A percentile compares a stretch with the other conserved stretches of the same genome.
phyloP scores from a whole-genome alignment of 2,329 filamentous ascomycete species.

The Scytalidium lignicola region DNA sequence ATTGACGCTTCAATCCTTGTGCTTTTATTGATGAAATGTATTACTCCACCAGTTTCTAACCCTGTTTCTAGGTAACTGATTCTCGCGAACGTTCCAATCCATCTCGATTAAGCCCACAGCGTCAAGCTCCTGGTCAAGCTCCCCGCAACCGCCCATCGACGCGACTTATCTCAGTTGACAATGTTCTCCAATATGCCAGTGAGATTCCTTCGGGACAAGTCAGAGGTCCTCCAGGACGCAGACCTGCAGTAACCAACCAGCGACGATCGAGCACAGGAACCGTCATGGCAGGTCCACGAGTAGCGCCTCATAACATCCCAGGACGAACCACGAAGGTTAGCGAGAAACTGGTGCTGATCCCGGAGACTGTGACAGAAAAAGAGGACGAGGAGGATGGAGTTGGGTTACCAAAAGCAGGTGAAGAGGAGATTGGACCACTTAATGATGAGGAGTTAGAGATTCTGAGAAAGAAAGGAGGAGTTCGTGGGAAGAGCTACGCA shows the following conservation, averaged over 20 bases:
- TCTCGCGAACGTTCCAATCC: constrained; percentile 40
- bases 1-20: not conserved
- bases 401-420: constrained; percentile 38
- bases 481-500: constrained; percentile 80
- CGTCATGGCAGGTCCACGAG: constrained; percentile 33
- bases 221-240: constrained; percentile 56
- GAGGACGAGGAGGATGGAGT: constrained; percentile 56
- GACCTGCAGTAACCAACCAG: constrained; percentile 39
- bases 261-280: constrained; percentile 41
- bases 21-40: no score
- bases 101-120: constrained; percentile 28
- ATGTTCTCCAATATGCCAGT: constrained; percentile 87
- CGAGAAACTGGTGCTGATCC: constrained; percentile 92
- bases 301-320: constrained; percentile 54
- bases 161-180: constrained; percentile 86
- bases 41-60: constrained; percentile 10
- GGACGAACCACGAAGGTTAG: constrained; percentile 89
- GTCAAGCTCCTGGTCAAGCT: constrained; percentile 12
- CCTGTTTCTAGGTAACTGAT: constrained; percentile 47
- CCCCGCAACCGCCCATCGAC: constrained; percentile 43
- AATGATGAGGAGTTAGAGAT: constrained; percentile 64
- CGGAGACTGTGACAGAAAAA: constrained; percentile 65
- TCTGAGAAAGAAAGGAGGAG: constrained; percentile 56
- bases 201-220: constrained; percentile 94
- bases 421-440: constrained; percentile 61